Evolutionary conservation across 345 rosid species (phyloP), one percentile per base, ranked within the genome.

Genomic region (Clausena lansium): DNA sequence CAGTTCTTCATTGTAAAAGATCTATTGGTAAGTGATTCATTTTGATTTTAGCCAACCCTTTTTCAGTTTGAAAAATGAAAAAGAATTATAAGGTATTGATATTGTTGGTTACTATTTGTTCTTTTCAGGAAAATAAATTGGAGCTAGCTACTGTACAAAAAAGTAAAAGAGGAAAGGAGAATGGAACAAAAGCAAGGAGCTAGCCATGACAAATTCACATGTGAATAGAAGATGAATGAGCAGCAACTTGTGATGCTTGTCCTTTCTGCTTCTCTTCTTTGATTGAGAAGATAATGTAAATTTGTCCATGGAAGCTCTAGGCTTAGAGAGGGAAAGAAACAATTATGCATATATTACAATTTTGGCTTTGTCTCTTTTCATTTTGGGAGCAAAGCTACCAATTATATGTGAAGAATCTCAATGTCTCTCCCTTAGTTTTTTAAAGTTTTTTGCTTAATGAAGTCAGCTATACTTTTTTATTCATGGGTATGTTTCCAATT

Each of bases 1-100:
- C 98, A 4, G 99, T 95, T 77, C 94, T 93, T 60, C 99, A 95
- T 83, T 95, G 99, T 91, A 93, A 95, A 78, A 89, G 88, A 89
- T 95, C 99, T 38, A 85, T 89, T 22, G 98, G 97, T 86, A 84
- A 33, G 80, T 58, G 54, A 6, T 67, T 55, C 19, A 71, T 60
- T 28, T 50, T 61, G 39, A 38, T 64, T 50, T 63, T 45, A 22
- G 5, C 39, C 10, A 60, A 60, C 57, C 55, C 17, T 64, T 3
- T 33, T 6, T 36, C 45, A n/a, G 36, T 57, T 30, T 39, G 64
- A 60, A 63, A 70, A 38, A n/a, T 27, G 30, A 47, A 70, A 6
- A 50, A 4, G 17, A 64, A 76, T 38, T 35, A 67, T 52, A 76
- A 41, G 73, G 76, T 81, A 77, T 81, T 85, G 67, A 81, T 65